Base-by-base conservation (phyloP, 371 early-diverging fungal species). In the Rhizopus stolonifer region DNA sequence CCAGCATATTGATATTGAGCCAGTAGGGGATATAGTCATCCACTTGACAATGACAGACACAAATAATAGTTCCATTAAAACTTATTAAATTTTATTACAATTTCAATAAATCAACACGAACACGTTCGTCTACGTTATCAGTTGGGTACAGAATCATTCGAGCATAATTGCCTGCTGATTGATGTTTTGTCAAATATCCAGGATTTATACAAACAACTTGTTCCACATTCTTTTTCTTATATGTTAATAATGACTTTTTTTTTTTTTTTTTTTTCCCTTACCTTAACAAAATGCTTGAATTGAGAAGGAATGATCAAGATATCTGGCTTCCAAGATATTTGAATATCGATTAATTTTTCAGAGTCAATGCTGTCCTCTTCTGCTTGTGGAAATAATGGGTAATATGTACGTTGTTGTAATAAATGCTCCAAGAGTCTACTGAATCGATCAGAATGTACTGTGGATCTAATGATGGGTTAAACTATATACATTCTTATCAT, bases 121-220 rank as follows among this genome's bases (percentile, higher is more conserved):
- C 61, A 24, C 83, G 70, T 19, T 78, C 68, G 13, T 69, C 61
- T 2, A 22, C 26, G 4, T 49, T 26, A 19, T 49, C 24, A 0
- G 72, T 52, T 15, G 90, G 89, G 56, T 88, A 83, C 19, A 91
- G 69, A 11, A 75, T 82, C n/a, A 90, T 24, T 21, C 77, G 69
- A 19, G 85, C 88, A 74, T 83, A 93, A 4, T 88, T 91, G 13
- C 94, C 92, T n/a, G 81, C 82, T 0, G 80, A 43, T 43, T 80
- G 71, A 14, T 79, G 74, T 51, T 82, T 87, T 15, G 85, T 72
- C 4, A 88, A 60, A 25, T 77, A 67, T 0, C 92, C 93, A 1
- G 96, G 94, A 61, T 96, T 96, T 22, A 95, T 60, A 57, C 90
- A 77, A 0, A 94, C 58, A 0, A 80, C 78, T 32, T 83, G 83